Evolutionary conservation across 441 rosid species (phyloP).

Genomic region (Corymbia citriodora): DNA sequence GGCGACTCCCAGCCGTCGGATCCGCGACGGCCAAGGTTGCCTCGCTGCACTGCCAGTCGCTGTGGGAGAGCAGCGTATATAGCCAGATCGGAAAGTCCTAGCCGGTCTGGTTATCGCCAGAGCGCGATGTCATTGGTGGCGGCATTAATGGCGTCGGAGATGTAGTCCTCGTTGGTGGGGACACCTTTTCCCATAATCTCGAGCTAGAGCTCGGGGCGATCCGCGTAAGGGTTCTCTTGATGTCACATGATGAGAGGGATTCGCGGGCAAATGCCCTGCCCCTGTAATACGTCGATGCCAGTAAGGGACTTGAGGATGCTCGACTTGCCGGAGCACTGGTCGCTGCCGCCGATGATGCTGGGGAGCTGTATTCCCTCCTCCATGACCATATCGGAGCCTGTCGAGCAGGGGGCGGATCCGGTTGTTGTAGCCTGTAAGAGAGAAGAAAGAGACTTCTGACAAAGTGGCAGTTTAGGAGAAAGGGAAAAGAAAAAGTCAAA

Average conservation of each 20-base stretch:
- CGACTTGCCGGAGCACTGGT: background rate
- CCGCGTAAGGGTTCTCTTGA: background rate
- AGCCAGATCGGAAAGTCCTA: constrained; percentile 53
- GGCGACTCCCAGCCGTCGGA: constrained; percentile 7
- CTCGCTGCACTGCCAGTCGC: constrained; percentile 36
- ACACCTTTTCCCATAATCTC: background rate
- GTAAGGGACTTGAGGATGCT: background rate
- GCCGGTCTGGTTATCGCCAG: constrained; percentile 66
- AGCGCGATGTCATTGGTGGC: background rate
- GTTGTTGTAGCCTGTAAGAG: background rate
- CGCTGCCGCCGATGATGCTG: background rate
- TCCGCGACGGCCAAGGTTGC: background rate
- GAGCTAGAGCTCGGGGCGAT: background rate
- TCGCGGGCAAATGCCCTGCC: background rate
- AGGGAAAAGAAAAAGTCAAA: background rate
- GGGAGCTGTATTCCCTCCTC: background rate
- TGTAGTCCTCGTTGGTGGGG: background rate
- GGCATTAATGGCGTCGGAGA: background rate
- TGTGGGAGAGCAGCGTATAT: constrained; percentile 80
- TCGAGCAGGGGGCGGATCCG: background rate
- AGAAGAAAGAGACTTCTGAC: background rate
- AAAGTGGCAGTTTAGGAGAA: no score
- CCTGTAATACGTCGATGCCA: rapidly evolving
- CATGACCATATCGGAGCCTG: background rate
- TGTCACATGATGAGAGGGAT: background rate